These are phyloP conservation scores for Aspergillus sp. DNA, from an alignment of 2,329 filamentous ascomycete species.

Conservation along the genomic window DNA sequence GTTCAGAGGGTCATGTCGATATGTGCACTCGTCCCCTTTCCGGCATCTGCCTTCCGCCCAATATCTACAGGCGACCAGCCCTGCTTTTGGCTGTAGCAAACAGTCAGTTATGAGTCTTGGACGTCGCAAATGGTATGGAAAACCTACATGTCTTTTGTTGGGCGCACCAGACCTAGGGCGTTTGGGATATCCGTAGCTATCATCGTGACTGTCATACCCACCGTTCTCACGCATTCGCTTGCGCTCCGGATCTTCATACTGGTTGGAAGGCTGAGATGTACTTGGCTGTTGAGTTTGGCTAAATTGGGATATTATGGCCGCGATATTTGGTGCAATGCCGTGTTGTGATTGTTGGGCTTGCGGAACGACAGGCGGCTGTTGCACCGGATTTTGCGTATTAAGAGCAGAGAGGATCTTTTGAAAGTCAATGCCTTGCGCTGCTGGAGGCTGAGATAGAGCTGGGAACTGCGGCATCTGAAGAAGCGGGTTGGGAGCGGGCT, in stretches of 20 bases:
- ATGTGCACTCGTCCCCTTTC: constrained; percentile 54
- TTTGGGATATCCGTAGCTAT: constrained; percentile 32
- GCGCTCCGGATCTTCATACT: constrained; percentile 43
- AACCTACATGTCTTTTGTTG: constrained; percentile 39
- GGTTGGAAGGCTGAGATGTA: constrained; percentile 14
- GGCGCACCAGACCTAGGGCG: constrained; percentile 34
- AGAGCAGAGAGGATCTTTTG: constrained; percentile 41
- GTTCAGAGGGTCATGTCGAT: constrained; percentile 41
- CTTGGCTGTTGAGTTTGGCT: constrained; percentile 19
- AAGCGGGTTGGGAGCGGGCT: constrained; percentile 18
- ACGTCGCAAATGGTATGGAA: neutral
- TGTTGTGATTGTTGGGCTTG: constrained; percentile 27
- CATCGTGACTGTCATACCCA: constrained; percentile 33
- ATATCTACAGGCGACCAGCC: constrained; percentile 51
- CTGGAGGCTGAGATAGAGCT: constrained; percentile 21
- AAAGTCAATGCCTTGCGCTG: constrained; percentile 33
- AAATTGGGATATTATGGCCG: constrained; percentile 35
- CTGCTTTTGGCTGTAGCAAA: constrained; percentile 39
- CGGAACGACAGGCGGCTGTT: constrained; percentile 22
- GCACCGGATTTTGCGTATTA: constrained; percentile 36
- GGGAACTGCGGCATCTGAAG: constrained; percentile 30
- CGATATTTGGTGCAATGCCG: constrained; percentile 32
- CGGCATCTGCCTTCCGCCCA: constrained; percentile 54
- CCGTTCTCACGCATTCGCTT: constrained; percentile 37
- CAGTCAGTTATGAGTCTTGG: constrained; percentile 10